Evolutionary conservation across 2,329 filamentous ascomycete genomes (phyloP), one percentile per base, ranked within the genome.

Genomic region (Trichoderma cornu-damae): DNA sequence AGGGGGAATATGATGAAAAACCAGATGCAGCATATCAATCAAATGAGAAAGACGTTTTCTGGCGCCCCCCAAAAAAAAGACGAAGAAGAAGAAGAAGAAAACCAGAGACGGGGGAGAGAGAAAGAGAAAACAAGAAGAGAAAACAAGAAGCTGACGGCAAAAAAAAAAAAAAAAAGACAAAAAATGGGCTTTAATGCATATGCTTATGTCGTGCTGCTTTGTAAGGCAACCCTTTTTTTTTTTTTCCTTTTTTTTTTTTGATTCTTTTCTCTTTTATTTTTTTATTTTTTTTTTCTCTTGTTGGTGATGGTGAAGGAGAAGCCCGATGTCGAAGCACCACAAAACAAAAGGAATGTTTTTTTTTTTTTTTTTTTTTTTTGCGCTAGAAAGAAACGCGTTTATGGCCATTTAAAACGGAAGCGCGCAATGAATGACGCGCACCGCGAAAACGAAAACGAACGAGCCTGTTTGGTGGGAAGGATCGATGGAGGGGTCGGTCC

Each of bases 21-120:
- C 22, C 35, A 47, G 32, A 55, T 59, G 57, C 57, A 55, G 52
- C 30, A 55, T 55, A 59, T 54, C 52, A 48, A 59, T 59, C 34
- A 34, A 26, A 6, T 32, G 26, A 38, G 6, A 49, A n/a, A 32
- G n/a, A n/a, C n/a, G n/a, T n/a, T n/a, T n/a, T n/a, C n/a, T n/a
- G n/a, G n/a, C n/a, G n/a, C n/a, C n/a, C n/a, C n/a, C n/a, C 18
- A 34, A 28, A 53, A 48, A 14, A 16, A 18, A 24, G 40, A 28
- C 6, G n/a, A 52, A 20, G 3, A 12, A 32, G 30, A 24, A 22
- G n/a, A 20, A 34, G 3, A 3, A 42, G 11, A 4, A 48, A 48
- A 48, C 16, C n/a, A n/a, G n/a, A n/a, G n/a, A n/a, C n/a, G n/a
- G n/a, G n/a, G n/a, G n/a, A n/a, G n/a, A n/a, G n/a, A n/a, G n/a